phyloP scores from a whole-genome alignment of 1,284 basidiomycete genomes.

The Termitomyces sp. region DNA sequence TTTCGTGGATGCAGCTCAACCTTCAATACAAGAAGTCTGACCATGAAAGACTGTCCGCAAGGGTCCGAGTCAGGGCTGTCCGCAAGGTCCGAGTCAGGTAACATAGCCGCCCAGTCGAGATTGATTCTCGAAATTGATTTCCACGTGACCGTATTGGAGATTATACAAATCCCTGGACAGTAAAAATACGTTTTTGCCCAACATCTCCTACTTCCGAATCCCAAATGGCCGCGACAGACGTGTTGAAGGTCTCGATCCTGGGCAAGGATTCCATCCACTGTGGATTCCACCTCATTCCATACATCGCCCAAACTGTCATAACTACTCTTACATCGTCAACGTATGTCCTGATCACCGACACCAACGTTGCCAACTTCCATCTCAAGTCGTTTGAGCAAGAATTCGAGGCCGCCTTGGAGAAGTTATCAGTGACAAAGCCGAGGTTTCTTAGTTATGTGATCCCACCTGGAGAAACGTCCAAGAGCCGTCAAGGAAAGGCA shows the following conservation, averaged over 20 bases:
- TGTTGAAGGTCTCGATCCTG: conserved; percentile 78
- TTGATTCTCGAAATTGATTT: background rate
- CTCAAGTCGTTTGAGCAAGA: conserved; percentile 63
- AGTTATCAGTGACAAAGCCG: conserved; percentile 33
- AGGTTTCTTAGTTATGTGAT: conserved; percentile 81
- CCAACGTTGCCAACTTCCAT: conserved; percentile 80
- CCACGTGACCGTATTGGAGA: conserved; percentile 3
- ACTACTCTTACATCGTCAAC: conserved; percentile 76
- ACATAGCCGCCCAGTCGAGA: background rate
- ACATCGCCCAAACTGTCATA: conserved; percentile 81
- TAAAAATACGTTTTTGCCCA: conserved; percentile 2
- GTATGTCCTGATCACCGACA: conserved; percentile 93
- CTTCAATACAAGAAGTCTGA: no score
- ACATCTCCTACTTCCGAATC: background rate
- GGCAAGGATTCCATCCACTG: conserved; percentile 87
- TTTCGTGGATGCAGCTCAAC: background rate
- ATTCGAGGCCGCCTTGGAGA: conserved; percentile 41
- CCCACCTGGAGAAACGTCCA: conserved; percentile 88
- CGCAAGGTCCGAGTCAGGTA: no score
- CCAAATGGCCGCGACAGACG: conserved; percentile 30
- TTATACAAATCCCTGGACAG: conserved; percentile 5
- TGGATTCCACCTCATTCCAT: conserved; percentile 85
- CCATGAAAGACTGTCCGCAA: no score
- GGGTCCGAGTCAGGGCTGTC: no score
- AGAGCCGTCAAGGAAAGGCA: conserved; percentile 89